A percentile compares a stretch with the other conserved stretches of the same genome.
Evolutionary conservation across 768 basidiomycete species (phyloP).

Genomic region (Agaricus sinodeliciosus): DNA sequence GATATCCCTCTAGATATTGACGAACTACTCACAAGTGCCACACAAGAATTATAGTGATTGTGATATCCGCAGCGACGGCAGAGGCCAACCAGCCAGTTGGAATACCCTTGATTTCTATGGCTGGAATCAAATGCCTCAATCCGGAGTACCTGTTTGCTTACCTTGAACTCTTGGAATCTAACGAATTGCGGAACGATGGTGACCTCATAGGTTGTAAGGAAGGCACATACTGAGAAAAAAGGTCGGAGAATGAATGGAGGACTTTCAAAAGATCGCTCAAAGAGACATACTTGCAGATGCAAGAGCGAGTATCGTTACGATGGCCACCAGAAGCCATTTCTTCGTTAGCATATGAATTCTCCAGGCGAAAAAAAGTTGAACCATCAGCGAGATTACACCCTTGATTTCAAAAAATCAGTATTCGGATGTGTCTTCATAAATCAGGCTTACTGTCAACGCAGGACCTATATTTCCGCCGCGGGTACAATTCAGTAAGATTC

Average conservation of each 20-base stretch:
- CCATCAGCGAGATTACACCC: conserved; percentile 37
- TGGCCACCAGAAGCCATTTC: conserved; percentile 12
- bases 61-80: conserved; percentile 32
- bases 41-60: conserved; percentile 37
- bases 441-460: conserved; percentile 30
- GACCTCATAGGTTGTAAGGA: conserved; percentile 23
- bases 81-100: conserved; percentile 35
- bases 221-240: conserved; percentile 16
- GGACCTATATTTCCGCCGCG: conserved; percentile 26
- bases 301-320: conserved; percentile 14
- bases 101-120: conserved; percentile 10
- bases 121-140: not conserved
- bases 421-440: not conserved
- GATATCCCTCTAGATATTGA: too few species aligned
- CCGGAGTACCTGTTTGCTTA: not conserved
- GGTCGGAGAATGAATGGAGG: not conserved
- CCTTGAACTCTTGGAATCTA: conserved; percentile 23
- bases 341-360: conserved; percentile 23
- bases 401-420: conserved; percentile 10
- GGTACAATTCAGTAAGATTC: too few species aligned
- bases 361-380: conserved; percentile 43
- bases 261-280: not conserved
- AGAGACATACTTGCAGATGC: conserved; percentile 17
- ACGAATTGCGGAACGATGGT: conserved; percentile 18
- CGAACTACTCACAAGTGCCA: conserved; percentile 31